A percentile compares a stretch with the other conserved stretches of the same genome.
phyloP scores from a whole-genome alignment of 306 rosid species.

The Cotoneaster glaucophyllus region DNA sequence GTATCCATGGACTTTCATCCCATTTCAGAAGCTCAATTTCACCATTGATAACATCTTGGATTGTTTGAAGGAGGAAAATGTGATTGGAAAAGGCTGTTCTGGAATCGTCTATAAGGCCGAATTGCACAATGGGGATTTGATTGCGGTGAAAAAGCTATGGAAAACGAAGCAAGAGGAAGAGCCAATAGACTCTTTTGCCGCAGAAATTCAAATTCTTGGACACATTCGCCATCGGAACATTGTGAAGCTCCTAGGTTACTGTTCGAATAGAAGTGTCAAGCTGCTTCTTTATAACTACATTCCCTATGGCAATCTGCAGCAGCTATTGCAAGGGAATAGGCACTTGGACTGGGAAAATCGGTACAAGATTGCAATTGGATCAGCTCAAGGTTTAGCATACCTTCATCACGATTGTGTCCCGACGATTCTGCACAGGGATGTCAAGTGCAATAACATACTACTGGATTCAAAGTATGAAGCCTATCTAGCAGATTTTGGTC shows the following conservation, averaged over 20 bases:
- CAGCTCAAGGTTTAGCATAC: slow-evolving; percentile 90
- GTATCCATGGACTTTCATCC: slow-evolving; percentile 97
- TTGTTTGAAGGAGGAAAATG: slow-evolving; percentile 84
- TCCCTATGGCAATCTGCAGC: slow-evolving; percentile 85
- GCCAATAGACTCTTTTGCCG: slow-evolving; percentile 73
- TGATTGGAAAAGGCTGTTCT: slow-evolving; percentile 88
- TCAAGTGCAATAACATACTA: slow-evolving; percentile 93
- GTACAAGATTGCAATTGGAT: slow-evolving; percentile 92
- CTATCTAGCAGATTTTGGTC: slow-evolving; percentile 91
- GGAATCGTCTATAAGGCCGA: slow-evolving; percentile 85
- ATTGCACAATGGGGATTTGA: slow-evolving; percentile 65
- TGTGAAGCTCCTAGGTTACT: slow-evolving; percentile 83
- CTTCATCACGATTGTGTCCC: slow-evolving; percentile 98
- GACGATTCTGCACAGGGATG: slow-evolving; percentile 91
- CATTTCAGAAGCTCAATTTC: slow-evolving; percentile 86
- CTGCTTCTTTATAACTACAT: slow-evolving; percentile 89
- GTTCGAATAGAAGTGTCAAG: slow-evolving; percentile 85
- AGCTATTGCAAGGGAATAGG: slow-evolving; percentile 73
- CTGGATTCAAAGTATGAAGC: slow-evolving; percentile 88
- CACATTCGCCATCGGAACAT: slow-evolving; percentile 94
- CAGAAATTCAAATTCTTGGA: slow-evolving; percentile 94
- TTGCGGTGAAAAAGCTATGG: slow-evolving; percentile 96
- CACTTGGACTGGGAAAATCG: slow-evolving; percentile 91
- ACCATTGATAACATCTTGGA: slow-evolving; percentile 70
- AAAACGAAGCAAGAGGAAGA: slow-evolving; percentile 86